Evolutionary conservation across 768 basidiomycete genomes (phyloP), one percentile per base, ranked within the genome.

Genomic region (Pleurotus sapidus): DNA sequence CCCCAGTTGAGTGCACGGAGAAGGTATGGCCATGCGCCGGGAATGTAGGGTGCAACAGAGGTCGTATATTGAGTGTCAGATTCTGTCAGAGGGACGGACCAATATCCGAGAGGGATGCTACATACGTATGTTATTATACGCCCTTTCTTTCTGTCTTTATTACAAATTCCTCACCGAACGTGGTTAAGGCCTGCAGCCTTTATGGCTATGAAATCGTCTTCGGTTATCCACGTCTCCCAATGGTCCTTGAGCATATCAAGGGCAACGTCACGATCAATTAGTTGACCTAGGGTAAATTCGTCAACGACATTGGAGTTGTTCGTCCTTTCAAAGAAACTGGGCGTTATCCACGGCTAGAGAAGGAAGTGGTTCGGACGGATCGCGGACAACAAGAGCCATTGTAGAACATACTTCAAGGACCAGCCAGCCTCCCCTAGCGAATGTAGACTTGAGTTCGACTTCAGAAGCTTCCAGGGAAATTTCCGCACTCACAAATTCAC

Each of bases 61-160:
- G 77, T 77, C 15, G 74, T 74, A 4, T 65, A 72, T 49, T 77
- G 75, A 5, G 84, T 86, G 60, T 83, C 79, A 12, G 77, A 68
- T 30, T 82, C 72, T 3, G 80, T 80, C 34, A 86, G 69, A 0
- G 88, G 88, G n/a, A 89, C 80, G n/a, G 87, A 86, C 88, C 88
- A 91, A 67, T 85, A 91, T 7, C 87, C 88, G 5, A 89, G 59
- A 4, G 88, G 88, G 64, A 91, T 86, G 27, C 88, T 88, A 57
- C 34, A 39, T 11, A 38, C 20, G 11, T 39, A 47, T 46, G n/a
- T 57, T 46, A 54, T 24, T 4, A 24, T 17, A 43, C 23, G 12
- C 37, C 25, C 8, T 43, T 43, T 5, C 17, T 23, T 9, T 27
- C 7, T 20, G 12, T 23, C n/a, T n/a, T n/a, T n/a, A 37, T 42